These are phyloP conservation scores for Nicotiana attenuata DNA, from an alignment of 257 asterid genomes.

Conservation along the genomic window DNA sequence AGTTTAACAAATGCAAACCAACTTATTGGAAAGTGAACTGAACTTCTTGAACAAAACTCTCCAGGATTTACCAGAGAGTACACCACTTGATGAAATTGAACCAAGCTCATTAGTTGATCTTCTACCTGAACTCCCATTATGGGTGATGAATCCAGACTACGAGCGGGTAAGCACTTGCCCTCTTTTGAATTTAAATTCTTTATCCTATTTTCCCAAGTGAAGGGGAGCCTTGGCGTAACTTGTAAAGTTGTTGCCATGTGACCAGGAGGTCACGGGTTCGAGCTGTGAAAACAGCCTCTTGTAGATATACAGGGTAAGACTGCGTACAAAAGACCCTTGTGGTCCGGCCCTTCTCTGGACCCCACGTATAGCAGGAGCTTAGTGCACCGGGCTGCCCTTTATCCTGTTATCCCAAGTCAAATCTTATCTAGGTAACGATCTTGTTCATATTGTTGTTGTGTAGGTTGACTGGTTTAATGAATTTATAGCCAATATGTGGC, in stretches of 20 bases:
- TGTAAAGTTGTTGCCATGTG: too few relatives aligned
- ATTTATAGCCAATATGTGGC: conserved; percentile 53
- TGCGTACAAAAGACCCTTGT: too few relatives aligned
- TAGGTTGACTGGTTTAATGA: conserved; percentile 86
- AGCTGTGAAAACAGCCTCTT: too few relatives aligned
- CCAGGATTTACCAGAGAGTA: conserved; percentile 36
- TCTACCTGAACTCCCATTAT: conserved; percentile 58
- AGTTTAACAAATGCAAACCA: background rate
- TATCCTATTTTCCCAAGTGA: background rate
- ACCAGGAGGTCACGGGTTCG: too few relatives aligned
- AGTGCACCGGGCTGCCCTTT: background rate
- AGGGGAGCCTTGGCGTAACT: too few relatives aligned
- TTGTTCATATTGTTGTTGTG: background rate
- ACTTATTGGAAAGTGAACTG: background rate
- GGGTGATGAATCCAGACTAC: conserved; percentile 82
- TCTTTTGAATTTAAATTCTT: background rate
- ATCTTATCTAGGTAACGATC: background rate
- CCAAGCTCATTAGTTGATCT: conserved; percentile 40
- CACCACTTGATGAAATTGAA: conserved; percentile 31
- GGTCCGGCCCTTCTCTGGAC: too few relatives aligned
- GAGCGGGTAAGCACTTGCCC: conserved; percentile 46
- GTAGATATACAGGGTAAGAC: too few relatives aligned
- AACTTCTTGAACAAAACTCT: conserved; percentile 4
- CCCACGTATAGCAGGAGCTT: too few relatives aligned
- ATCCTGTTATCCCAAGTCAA: background rate